Conservation (phyloP, 2,329 filamentous ascomycete species). For the Hypoxylon sp. region DNA sequence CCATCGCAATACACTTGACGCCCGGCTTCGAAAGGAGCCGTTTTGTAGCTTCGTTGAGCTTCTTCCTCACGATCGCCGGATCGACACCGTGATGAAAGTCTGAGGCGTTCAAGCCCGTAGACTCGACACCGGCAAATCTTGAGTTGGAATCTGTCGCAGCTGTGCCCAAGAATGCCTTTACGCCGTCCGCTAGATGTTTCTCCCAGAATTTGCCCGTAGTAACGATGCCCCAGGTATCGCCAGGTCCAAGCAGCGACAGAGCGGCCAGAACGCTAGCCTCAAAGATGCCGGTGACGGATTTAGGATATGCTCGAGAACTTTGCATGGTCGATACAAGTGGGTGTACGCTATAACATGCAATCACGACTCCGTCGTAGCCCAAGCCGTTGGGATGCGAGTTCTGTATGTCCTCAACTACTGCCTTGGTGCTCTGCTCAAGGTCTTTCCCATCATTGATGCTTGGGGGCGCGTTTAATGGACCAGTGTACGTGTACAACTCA, state of each 20-base stretch:
- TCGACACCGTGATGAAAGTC: conserved; percentile 82
- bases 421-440: conserved; percentile 72
- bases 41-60: conserved; percentile 79
- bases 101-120: conserved; percentile 83
- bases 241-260: conserved; percentile 64
- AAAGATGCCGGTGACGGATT: conserved; percentile 83
- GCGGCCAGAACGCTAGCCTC: conserved; percentile 82
- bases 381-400: conserved; percentile 40
- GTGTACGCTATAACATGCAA: conserved; percentile 92
- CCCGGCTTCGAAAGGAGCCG: conserved; percentile 70
- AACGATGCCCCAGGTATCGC: conserved; percentile 83
- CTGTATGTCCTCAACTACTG: conserved; percentile 71
- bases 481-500: conserved; percentile 76
- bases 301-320: conserved; percentile 52
- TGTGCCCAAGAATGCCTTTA: conserved; percentile 73
- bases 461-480: conserved; percentile 71
- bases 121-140: conserved; percentile 84
- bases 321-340: conserved; percentile 76
- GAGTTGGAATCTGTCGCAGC: conserved; percentile 53
- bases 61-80: conserved; percentile 73
- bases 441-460: conserved; percentile 86
- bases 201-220: conserved; percentile 91
- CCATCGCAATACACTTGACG: conserved; percentile 82
- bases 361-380: conserved; percentile 80
- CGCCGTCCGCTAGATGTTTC: conserved; percentile 75